Evolutionary conservation across 1,284 basidiomycete genomes (phyloP).

Genomic region (Cutaneotrichosporon spelunceum): DNA sequence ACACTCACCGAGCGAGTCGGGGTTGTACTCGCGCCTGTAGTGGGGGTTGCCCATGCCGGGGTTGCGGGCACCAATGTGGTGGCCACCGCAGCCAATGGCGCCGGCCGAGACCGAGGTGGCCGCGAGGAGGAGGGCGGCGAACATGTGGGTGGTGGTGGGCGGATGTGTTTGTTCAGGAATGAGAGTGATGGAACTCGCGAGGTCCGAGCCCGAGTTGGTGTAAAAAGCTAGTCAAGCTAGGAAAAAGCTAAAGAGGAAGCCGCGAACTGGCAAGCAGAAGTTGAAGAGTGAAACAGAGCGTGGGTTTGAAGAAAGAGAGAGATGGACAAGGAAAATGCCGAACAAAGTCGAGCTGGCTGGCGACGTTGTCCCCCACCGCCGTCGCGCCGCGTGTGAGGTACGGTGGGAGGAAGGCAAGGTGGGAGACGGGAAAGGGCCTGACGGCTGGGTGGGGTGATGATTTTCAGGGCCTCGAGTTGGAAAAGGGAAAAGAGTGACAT

Average conservation of each 20-base stretch:
- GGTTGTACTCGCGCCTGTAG: conserved; percentile 6
- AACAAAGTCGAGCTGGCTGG: not conserved
- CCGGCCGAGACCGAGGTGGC: conserved; percentile 8
- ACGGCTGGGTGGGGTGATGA: too few species aligned
- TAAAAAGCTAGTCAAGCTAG: too few species aligned
- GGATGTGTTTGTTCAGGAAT: not conserved
- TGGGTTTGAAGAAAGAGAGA: not conserved
- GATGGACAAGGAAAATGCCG: not conserved
- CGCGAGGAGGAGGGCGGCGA: conserved; percentile 4
- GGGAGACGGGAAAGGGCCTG: too few species aligned
- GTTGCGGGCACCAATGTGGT: conserved; percentile 17
- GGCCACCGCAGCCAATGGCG: conserved; percentile 12
- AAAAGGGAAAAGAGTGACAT: too few species aligned
- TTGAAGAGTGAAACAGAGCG: not conserved
- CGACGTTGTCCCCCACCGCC: too few species aligned
- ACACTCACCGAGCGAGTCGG: conserved; percentile 3
- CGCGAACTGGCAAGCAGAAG: not conserved
- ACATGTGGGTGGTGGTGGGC: not conserved
- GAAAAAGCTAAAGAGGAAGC: not conserved
- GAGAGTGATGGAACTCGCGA: conserved; percentile 4
- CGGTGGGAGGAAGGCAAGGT: too few species aligned
- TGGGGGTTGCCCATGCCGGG: conserved; percentile 3
- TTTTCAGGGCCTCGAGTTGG: too few species aligned
- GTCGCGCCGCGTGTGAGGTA: too few species aligned
- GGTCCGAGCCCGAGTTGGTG: conserved; percentile 2